phyloP scores from a whole-genome alignment of 2,329 filamentous ascomycete genomes.

The Fusarium paranaense region DNA sequence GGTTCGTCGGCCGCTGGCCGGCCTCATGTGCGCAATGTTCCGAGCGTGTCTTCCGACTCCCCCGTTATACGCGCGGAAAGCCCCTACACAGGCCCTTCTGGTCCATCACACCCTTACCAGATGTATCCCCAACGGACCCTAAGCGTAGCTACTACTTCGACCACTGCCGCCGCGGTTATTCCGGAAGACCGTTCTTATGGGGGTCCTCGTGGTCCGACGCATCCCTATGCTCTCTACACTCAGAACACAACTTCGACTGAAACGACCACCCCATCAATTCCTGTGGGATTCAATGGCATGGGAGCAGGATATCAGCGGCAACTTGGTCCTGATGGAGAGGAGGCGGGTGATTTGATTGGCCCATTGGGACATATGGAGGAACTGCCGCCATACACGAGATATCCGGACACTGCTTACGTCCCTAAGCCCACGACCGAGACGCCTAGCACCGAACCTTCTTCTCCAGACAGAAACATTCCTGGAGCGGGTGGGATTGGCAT shows the following conservation, averaged over 20 bases:
- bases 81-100: conserved; percentile 76
- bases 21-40: conserved; percentile 34
- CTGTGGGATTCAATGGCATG: conserved; percentile 80
- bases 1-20: conserved; percentile 45
- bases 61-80: conserved; percentile 63
- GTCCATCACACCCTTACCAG: conserved; percentile 85
- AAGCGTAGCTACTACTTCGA: conserved; percentile 79
- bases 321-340: conserved; percentile 84
- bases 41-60: conserved; percentile 52
- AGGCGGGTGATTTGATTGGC: conserved; percentile 87
- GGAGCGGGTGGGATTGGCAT: conserved; percentile 73
- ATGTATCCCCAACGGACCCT: conserved; percentile 82
- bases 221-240: conserved; percentile 88
- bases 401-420: conserved; percentile 78
- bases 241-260: conserved; percentile 74
- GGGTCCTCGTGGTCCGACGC: conserved; percentile 75
- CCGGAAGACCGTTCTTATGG: conserved; percentile 60
- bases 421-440: conserved; percentile 32
- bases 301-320: conserved; percentile 76
- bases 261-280: conserved; percentile 62
- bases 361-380: conserved; percentile 91
- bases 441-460: conserved; percentile 19
- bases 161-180: conserved; percentile 61
- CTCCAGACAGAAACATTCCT: conserved; percentile 50
- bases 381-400: conserved; percentile 90